Conservation (phyloP, 768 basidiomycete genomes). For the Clavaria fumosa region DNA sequence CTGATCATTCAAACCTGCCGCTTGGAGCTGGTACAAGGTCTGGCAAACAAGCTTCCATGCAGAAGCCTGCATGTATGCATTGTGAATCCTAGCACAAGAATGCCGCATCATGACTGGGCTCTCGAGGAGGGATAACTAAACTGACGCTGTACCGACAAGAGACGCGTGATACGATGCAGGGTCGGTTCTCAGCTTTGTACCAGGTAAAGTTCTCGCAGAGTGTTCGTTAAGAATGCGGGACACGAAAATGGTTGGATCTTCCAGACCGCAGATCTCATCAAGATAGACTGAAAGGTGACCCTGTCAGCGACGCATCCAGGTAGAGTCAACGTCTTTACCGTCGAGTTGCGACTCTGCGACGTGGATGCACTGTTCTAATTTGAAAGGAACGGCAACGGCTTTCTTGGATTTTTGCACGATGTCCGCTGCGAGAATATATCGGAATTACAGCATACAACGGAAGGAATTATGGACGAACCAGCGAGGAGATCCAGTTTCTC, state of each 20-base stretch:
- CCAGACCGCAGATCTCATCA: slow-evolving; percentile 53
- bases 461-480: slow-evolving; percentile 27
- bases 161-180: slow-evolving; percentile 37
- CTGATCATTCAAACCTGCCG: slow-evolving; percentile 37
- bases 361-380: slow-evolving; percentile 42
- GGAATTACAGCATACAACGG: slow-evolving; percentile 9
- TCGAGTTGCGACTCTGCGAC: slow-evolving; percentile 63
- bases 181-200: slow-evolving; percentile 14
- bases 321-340: slow-evolving; percentile 22
- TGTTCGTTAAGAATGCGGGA: slow-evolving; percentile 42
- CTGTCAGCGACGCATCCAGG: not conserved
- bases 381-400: slow-evolving; percentile 50
- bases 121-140: not conserved
- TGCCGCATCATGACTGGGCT: slow-evolving; percentile 6
- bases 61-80: slow-evolving; percentile 67
- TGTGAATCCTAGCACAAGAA: slow-evolving; percentile 46
- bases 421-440: slow-evolving; percentile 35
- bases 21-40: slow-evolving; percentile 37
- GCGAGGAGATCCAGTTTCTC: slow-evolving; percentile 72
- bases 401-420: slow-evolving; percentile 39
- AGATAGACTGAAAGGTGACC: slow-evolving; percentile 32
- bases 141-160: slow-evolving; percentile 43
- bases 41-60: slow-evolving; percentile 65
- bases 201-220: slow-evolving; percentile 29
- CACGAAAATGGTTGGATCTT: slow-evolving; percentile 49